Conservation (phyloP, 177 flowering plant genomes). For the Vitis hybrid region DNA sequence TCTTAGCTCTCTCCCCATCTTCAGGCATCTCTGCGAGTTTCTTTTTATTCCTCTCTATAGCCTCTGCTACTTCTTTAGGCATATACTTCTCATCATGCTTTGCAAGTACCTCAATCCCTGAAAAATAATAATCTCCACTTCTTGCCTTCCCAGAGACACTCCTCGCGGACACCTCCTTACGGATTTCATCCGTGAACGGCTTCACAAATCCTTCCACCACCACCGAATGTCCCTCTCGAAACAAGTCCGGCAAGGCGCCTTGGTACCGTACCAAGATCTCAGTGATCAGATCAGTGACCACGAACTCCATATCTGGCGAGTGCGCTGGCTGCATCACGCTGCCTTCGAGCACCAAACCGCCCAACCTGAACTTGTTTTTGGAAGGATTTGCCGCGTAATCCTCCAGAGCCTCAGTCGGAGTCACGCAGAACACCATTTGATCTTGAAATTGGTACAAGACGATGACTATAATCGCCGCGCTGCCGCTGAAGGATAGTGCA, state of each 20-base stretch:
- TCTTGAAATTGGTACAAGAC: conserved; percentile 78
- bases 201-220: conserved; percentile 84
- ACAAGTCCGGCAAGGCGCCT: conserved; percentile 84
- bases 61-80: conserved; percentile 83
- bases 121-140: conserved; percentile 58
- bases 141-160: conserved; percentile 63
- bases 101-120: conserved; percentile 81
- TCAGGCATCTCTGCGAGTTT: conserved; percentile 15
- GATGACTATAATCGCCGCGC: conserved; percentile 71
- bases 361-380: conserved; percentile 70
- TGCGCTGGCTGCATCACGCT: conserved; percentile 60
- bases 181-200: conserved; percentile 57
- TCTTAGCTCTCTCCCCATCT: conserved; percentile 12
- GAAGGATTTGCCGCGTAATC: conserved; percentile 53
- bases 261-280: conserved; percentile 73
- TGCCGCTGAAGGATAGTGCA: conserved; percentile 71
- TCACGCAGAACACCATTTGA: conserved; percentile 78
- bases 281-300: conserved; percentile 76
- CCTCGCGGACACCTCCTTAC: conserved; percentile 24
- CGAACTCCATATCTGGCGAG: conserved; percentile 76
- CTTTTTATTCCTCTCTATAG: conserved; percentile 81
- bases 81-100: conserved; percentile 98
- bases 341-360: conserved; percentile 86
- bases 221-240: conserved; percentile 89
- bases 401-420: conserved; percentile 76